A percentile compares a stretch with the other conserved stretches of the same genome.
phyloP scores from a whole-genome alignment of 2,329 filamentous ascomycete species.

The Talaromyces sp. region DNA sequence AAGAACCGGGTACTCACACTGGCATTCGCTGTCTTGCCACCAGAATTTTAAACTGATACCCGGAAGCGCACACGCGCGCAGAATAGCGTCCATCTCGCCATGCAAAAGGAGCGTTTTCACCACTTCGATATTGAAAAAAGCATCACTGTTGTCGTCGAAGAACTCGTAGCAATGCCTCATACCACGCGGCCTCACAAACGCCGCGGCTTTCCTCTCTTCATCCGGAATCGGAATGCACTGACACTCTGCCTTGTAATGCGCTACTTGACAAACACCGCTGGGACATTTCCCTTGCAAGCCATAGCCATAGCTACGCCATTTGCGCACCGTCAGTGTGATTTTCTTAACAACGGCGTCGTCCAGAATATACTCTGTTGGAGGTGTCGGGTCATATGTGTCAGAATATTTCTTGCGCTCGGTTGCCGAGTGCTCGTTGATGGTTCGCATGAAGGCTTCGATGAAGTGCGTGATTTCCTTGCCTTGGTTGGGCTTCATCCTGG shows the following conservation, averaged over 20 bases:
- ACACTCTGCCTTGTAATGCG: too few species aligned
- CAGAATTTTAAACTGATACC: neutral
- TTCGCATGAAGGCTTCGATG: neutral
- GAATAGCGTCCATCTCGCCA: slow-evolving; percentile 1
- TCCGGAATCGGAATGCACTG: neutral
- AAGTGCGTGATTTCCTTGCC: neutral
- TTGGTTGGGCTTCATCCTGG: neutral
- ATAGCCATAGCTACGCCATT: neutral
- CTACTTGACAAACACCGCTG: too few species aligned
- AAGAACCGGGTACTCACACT: neutral
- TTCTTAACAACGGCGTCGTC: neutral
- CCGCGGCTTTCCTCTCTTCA: neutral
- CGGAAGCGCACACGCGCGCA: neutral
- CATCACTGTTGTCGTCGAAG: neutral
- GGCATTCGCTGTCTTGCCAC: neutral
- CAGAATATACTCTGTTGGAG: neutral
- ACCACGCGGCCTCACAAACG: neutral
- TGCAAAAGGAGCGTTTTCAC: slow-evolving; percentile 1
- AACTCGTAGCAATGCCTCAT: neutral
- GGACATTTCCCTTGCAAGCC: neutral
- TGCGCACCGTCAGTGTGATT: neutral
- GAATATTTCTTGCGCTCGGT: slow-evolving; percentile 3
- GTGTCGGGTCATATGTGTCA: neutral
- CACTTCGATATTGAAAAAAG: slow-evolving; percentile 3
- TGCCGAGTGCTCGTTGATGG: neutral